phyloP scores from a whole-genome alignment of 345 rosid species.

The Eucalyptus coolabah region DNA sequence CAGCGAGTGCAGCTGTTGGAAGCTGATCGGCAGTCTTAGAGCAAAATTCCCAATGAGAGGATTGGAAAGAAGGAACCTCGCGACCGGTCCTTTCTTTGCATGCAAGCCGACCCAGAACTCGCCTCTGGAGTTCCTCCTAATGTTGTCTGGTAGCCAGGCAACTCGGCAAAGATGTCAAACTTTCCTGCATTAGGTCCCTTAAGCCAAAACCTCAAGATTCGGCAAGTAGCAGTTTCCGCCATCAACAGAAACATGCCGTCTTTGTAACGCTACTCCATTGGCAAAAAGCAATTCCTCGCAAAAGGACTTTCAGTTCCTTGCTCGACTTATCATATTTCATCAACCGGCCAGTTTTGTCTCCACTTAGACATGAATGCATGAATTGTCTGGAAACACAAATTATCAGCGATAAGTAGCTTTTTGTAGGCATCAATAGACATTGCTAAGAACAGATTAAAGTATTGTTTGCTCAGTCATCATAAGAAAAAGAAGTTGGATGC shows the following conservation, averaged over 20 bases:
- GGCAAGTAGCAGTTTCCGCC: constrained; percentile 30
- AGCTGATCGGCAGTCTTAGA: constrained; percentile 26
- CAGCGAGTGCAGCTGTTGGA: constrained; percentile 38
- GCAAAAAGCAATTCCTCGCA: constrained; percentile 54
- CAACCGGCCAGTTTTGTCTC: constrained; percentile 56
- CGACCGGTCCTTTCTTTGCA: constrained; percentile 32
- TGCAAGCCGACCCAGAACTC: constrained; percentile 83
- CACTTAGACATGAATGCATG: constrained; percentile 22
- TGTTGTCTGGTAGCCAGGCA: constrained; percentile 60
- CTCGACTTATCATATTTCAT: constrained; percentile 43
- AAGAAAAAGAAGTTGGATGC: not conserved
- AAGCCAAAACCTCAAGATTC: constrained; percentile 41
- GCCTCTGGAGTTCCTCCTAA: constrained; percentile 40
- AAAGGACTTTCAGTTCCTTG: constrained; percentile 40
- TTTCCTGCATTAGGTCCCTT: constrained; percentile 22
- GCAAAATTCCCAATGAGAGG: constrained; percentile 27
- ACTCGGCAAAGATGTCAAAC: constrained; percentile 31
- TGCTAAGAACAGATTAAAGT: not conserved
- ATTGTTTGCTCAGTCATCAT: not conserved
- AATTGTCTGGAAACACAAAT: constrained; percentile 30
- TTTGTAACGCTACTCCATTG: constrained; percentile 59
- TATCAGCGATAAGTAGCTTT: not conserved
- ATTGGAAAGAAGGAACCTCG: constrained; percentile 20
- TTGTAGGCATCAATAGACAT: not conserved
- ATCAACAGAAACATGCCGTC: constrained; percentile 43